Evolutionary conservation across 2,329 filamentous ascomycete genomes (phyloP), one percentile per base, ranked within the genome.

Genomic region (Balansia obtecta): DNA sequence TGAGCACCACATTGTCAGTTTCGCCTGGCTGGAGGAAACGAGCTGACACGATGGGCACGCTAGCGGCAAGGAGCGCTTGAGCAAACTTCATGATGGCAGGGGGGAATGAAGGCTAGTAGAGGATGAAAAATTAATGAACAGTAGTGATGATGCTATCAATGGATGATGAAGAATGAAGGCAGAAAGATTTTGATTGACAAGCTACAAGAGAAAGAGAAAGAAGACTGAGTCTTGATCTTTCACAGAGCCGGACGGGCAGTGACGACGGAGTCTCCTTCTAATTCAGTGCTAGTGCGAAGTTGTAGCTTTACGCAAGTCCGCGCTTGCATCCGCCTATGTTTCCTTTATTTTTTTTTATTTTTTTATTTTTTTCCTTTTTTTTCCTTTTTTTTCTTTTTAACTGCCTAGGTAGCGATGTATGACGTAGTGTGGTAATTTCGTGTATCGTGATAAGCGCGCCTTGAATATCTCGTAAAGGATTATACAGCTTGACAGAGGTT

Each of bases 21-120:
- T 82, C 77, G 56, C 66, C 64, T 33, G 68, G 57, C 60, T 80
- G 75, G 58, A 81, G 62, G 58, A 79, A 82, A 56, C 79, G 77
- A 49, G 76, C 78, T 56, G 69, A 72, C 12, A 34, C 39, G 51
- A 72, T 69, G 48, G 77, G 77, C 54, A 80, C 68, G 55, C 80
- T 70, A 51, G 78, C 65, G 48, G 77, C 72, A 50, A 82, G 61
- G 13, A 80, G 60, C 48, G 77, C 68, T 54, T 70, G 70, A 9
- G 72, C 65, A 55, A 77, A 65, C 65, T 75, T 80, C 77, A 80
- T 81, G 51, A 18, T 50, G 34, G 20, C 15, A 22, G 11, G 30
- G 22, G 30, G 5, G 43, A 33, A 45, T 9, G 16, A 45, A 8
- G 20, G 43, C 20, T n/a, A 34, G 16, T 13, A 12, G 32, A 34